phyloP scores from a whole-genome alignment of 371 early-diverging fungal species.

The Mycotypha africana region DNA sequence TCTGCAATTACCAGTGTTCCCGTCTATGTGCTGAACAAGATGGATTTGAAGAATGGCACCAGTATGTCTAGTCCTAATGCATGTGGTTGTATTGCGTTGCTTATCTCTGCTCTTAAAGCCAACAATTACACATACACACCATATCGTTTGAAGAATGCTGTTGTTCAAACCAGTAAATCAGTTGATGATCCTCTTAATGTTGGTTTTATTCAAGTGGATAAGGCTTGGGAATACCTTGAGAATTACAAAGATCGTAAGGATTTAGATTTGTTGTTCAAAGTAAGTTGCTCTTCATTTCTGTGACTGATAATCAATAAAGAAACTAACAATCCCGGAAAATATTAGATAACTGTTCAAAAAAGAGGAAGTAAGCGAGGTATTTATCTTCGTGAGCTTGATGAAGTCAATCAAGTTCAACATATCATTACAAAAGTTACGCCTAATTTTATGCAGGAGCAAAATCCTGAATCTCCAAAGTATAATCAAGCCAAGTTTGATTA shows the following conservation, averaged over 20 bases:
- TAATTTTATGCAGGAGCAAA: conserved; percentile 66
- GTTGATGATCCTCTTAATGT: conserved; percentile 76
- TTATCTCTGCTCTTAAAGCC: conserved; percentile 81
- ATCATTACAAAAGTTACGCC: conserved; percentile 63
- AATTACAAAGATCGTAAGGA: conserved; percentile 50
- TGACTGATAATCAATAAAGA: no score
- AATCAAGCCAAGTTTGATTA: conserved; percentile 65
- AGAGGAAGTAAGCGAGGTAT: conserved; percentile 66
- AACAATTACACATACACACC: conserved; percentile 66
- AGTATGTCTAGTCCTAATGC: conserved; percentile 92
- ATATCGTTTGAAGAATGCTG: conserved; percentile 76
- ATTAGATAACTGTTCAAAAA: conserved; percentile 23
- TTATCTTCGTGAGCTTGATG: conserved; percentile 78
- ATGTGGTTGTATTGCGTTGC: conserved; percentile 79
- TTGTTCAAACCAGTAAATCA: conserved; percentile 67
- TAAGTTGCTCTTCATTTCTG: conserved; percentile 15
- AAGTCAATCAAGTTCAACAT: conserved; percentile 62
- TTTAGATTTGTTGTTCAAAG: conserved; percentile 66
- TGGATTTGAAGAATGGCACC: conserved; percentile 89
- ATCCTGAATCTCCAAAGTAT: conserved; percentile 54
- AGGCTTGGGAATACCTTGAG: conserved; percentile 78
- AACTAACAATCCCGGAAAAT: no score
- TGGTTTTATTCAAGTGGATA: conserved; percentile 85
- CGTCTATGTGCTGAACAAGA: conserved; percentile 70
- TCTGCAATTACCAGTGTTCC: conserved; percentile 92